phyloP scores from a whole-genome alignment of 176 grass and related monocot genomes.

The Sorghum bicolor region DNA sequence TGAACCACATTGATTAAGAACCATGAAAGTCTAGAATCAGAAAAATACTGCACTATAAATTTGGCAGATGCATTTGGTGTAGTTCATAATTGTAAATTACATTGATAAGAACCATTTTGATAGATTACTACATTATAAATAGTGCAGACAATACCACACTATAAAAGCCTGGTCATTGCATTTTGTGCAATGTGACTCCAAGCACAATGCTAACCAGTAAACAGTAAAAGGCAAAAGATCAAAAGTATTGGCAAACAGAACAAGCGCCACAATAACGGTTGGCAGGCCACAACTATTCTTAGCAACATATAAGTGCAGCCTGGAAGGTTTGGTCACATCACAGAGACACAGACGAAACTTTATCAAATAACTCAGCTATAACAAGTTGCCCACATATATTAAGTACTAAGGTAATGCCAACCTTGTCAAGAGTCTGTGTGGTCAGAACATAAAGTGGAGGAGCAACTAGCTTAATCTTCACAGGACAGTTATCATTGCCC shows the following conservation, averaged over 20 bases:
- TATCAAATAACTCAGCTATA: neutral
- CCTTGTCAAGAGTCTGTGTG: slow-evolving; percentile 91
- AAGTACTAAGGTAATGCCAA: slow-evolving; percentile 29
- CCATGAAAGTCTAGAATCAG: neutral
- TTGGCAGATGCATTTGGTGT: neutral
- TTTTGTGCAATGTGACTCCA: neutral
- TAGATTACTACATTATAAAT: neutral
- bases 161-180: neutral
- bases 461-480: slow-evolving; percentile 90
- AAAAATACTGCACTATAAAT: neutral
- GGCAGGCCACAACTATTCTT: neutral
- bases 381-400: neutral
- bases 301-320: neutral
- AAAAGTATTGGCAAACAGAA: neutral
- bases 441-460: slow-evolving; percentile 91
- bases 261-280: neutral
- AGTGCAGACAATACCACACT: neutral
- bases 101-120: neutral
- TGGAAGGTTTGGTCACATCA: neutral
- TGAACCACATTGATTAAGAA: neutral
- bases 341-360: neutral
- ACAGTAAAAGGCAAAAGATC: neutral
- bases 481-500: slow-evolving; percentile 77
- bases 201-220: neutral
- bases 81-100: neutral